phyloP scores from a whole-genome alignment of 352 stramenopile species.

The Pythium brachiatum region DNA sequence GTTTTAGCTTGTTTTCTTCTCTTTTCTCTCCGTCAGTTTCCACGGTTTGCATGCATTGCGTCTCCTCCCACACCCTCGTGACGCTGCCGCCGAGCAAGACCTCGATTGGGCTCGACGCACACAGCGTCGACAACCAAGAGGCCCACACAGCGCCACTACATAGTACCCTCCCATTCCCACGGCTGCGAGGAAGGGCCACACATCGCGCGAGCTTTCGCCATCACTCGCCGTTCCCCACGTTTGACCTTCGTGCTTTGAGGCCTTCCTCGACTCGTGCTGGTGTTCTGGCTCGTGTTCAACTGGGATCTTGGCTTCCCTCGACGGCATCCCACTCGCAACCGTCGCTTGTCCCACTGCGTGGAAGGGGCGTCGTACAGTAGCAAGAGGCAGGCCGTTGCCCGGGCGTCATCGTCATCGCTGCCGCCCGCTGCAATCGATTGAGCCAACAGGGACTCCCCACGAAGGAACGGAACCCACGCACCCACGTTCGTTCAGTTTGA shows the following conservation, averaged over 20 bases:
- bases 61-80: neutral
- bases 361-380: neutral
- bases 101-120: constrained; percentile 18
- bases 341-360: constrained; percentile 1
- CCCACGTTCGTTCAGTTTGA: neutral
- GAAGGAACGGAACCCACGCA: neutral
- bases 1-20: neutral
- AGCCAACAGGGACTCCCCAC: neutral
- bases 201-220: neutral
- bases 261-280: neutral
- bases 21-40: neutral
- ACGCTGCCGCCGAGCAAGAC: neutral
- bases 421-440: neutral
- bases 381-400: neutral
- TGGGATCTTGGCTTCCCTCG: neutral
- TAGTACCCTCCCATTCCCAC: too few relatives aligned
- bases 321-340: neutral
- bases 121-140: constrained; percentile 4
- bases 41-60: neutral
- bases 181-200: too few relatives aligned
- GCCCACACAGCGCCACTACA: neutral
- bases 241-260: too few relatives aligned
- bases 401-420: too few relatives aligned
- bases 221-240: neutral
- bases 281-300: neutral